Conservation (phyloP, 768 basidiomycete species). For the Clitopilus hobsonii region DNA sequence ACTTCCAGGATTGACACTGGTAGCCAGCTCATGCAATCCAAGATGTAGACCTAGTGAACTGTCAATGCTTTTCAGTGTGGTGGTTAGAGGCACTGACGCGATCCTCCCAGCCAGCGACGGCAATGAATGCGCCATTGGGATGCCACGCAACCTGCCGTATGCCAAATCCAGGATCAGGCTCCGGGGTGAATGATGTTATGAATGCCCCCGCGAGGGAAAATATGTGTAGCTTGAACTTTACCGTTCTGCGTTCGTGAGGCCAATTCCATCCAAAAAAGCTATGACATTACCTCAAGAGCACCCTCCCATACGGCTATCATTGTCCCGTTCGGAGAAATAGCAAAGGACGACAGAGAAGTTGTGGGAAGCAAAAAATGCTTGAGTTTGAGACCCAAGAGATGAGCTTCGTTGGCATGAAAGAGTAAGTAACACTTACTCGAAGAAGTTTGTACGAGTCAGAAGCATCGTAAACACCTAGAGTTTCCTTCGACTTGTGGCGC, state of each 20-base stretch:
- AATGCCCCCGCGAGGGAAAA: conserved; percentile 61
- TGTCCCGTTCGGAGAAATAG: conserved; percentile 74
- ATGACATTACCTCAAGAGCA: conserved; percentile 63
- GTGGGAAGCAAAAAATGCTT: conserved; percentile 89
- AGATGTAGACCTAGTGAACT: conserved; percentile 56
- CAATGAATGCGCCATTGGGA: conserved; percentile 78
- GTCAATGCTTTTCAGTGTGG: conserved; percentile 5
- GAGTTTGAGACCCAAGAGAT: conserved; percentile 4
- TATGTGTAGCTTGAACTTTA: conserved; percentile 73
- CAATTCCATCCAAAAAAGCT: not conserved
- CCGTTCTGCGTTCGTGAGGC: conserved; percentile 2
- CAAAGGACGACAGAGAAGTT: conserved; percentile 60
- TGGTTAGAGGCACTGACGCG: conserved; percentile 45
- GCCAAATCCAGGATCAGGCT: conserved; percentile 79
- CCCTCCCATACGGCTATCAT: conserved; percentile 82
- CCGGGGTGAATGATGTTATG: conserved; percentile 64
- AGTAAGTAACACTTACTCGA: conserved; percentile 43
- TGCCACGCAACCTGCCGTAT: conserved; percentile 81
- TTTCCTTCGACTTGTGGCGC: conserved; percentile 86
- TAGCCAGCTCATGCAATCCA: conserved; percentile 76
- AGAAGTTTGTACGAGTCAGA: conserved; percentile 65
- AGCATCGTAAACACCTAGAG: conserved; percentile 79
- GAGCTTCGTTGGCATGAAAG: not conserved
- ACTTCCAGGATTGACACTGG: conserved; percentile 60
- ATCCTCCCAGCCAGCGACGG: conserved; percentile 86